Evolutionary conservation across 768 basidiomycete genomes (phyloP), one percentile per base, ranked within the genome.

Genomic region (Rhodotorula graminis): DNA sequence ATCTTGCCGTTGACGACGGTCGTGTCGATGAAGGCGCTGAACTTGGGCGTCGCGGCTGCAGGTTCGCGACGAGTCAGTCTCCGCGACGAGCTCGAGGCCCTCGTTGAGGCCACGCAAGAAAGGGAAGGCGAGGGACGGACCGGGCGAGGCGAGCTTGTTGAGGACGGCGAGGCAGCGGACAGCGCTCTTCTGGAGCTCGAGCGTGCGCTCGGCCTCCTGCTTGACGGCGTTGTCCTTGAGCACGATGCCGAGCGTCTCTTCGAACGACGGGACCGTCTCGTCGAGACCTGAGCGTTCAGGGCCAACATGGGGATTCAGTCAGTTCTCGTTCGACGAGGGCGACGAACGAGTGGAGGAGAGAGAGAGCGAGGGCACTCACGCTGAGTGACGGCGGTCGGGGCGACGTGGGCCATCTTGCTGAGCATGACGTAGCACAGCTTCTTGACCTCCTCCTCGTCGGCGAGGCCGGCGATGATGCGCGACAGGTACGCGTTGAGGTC

Each of bases 361-460:
- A 44, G 42, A 46, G 44, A 12, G 15, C 14, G 21, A 27, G 2
- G 11, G 9, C 47, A 69, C 78, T 64, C 21, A 78, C 90, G 86
- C 74, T 90, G 90, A 2, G 89, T 85, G 37, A 97, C 88, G 46
- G 90, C 88, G 0, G 89, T 87, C 23, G 92, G 92, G 5, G 92
- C 90, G 25, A 93, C 86, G 77, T 90, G 89, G 15, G 92, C 87
- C 25, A 98, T 87, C 18, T 93, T 88, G 84, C 92, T 91, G 52
- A 98, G 85, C 84, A 95, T 90, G 87, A 99, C 91, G 81, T 95
- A 92, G 64, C 89, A 93, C 70, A 97, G 87, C 59, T 97, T 92
- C 81, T 97, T 97, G 84, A 99, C 91, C 80, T 98, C 96, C 80
- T 98, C 93, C 66, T 90, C 89, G 80, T 99, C 96, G 4, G 85